These are phyloP conservation scores for Cystobasidiaceae sp. DNA, from an alignment of 1,284 basidiomycete species.

Conservation along the genomic window DNA sequence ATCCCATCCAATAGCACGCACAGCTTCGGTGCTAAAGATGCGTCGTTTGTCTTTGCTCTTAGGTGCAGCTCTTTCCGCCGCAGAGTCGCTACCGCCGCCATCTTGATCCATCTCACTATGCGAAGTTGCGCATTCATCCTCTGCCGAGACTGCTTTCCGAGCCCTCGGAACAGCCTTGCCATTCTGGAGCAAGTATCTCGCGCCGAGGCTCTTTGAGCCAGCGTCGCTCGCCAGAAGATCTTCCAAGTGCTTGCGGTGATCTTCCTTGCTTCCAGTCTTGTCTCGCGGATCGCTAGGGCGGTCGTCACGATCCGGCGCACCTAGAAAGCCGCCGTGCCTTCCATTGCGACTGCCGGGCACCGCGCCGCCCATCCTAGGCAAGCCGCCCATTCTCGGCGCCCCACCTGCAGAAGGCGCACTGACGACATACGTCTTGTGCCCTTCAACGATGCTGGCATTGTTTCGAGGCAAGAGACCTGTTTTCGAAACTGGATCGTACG, in stretches of 20 bases:
- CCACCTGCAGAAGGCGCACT: background rate
- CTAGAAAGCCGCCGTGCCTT: too few species aligned
- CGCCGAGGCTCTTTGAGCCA: background rate
- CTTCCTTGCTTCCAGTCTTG: too few species aligned
- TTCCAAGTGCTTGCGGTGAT: too few species aligned
- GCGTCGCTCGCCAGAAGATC: too few species aligned
- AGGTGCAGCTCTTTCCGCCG: background rate
- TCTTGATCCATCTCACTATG: background rate
- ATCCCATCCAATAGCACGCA: slow-evolving; percentile 30
- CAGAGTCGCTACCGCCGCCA: too few species aligned
- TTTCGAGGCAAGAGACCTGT: slow-evolving; percentile 26
- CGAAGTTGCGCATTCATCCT: too few species aligned
- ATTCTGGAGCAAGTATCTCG: too few species aligned
- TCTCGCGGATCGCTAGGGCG: too few species aligned
- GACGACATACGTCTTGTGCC: slow-evolving; percentile 29
- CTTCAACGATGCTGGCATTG: slow-evolving; percentile 7
- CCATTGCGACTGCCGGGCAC: too few species aligned
- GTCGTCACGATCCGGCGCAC: too few species aligned
- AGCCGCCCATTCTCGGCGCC: background rate
- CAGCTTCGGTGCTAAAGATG: slow-evolving; percentile 9
- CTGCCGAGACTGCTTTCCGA: too few species aligned
- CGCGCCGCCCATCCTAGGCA: background rate
- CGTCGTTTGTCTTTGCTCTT: background rate
- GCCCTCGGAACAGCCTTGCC: too few species aligned
- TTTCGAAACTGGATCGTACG: slow-evolving; percentile 26